phyloP scores from a whole-genome alignment of 805 yeast species.

The Hanseniaspora clermontiae region DNA sequence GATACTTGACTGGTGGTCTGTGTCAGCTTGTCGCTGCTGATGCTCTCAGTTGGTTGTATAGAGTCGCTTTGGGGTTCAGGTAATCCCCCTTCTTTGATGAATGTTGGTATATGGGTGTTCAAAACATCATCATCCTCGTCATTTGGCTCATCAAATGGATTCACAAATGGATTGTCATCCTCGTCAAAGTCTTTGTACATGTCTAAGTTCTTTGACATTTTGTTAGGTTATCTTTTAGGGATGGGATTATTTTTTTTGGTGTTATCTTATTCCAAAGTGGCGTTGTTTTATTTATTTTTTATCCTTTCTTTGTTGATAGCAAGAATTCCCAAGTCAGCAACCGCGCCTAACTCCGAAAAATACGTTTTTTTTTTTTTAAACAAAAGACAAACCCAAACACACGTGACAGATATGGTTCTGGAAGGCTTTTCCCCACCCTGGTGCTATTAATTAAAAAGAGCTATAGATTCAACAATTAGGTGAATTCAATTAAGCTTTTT shows the following conservation, averaged over 20 bases:
- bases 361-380: too few relatives aligned
- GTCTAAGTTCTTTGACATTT: constrained; percentile 26
- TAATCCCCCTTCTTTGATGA: neutral
- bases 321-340: too few relatives aligned
- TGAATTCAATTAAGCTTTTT: too few relatives aligned
- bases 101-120: constrained; percentile 11
- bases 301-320: neutral
- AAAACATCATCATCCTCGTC: constrained; percentile 12
- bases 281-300: neutral
- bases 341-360: too few relatives aligned
- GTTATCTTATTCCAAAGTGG: neutral
- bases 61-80: neutral
- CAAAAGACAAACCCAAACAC: neutral
- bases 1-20: neutral
- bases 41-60: neutral
- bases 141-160: constrained; percentile 23
- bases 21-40: neutral
- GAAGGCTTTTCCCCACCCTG: neutral
- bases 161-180: constrained; percentile 46
- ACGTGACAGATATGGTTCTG: neutral
- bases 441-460: too few relatives aligned
- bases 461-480: too few relatives aligned
- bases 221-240: neutral
- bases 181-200: constrained; percentile 23
- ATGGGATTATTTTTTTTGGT: neutral